phyloP scores from a whole-genome alignment of 202 grass and related monocot genomes.

The Bolboschoenoplectus hybrid region DNA sequence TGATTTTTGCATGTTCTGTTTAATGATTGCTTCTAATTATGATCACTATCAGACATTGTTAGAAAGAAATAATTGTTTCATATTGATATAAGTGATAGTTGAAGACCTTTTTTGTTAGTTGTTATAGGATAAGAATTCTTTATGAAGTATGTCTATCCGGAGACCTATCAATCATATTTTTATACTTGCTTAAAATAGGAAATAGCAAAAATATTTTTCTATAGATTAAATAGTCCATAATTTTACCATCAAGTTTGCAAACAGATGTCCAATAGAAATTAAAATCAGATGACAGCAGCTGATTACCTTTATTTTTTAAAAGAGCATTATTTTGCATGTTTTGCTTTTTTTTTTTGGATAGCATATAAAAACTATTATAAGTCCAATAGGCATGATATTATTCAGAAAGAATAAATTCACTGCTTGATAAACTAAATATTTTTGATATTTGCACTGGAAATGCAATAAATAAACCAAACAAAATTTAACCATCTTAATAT shows the following conservation, averaged over 20 bases:
- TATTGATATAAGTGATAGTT: not conserved
- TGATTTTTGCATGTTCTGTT: not conserved
- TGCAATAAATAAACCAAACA: not conserved
- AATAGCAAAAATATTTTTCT: not conserved
- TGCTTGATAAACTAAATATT: not conserved
- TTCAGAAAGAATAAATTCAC: not conserved
- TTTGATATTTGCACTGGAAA: not conserved
- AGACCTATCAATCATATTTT: not conserved
- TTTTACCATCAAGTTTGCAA: not conserved
- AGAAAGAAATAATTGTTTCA: not conserved
- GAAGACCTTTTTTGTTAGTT: slow-evolving; percentile 3
- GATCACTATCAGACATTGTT: not conserved
- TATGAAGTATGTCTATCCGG: slow-evolving; percentile 6
- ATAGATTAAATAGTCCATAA: not conserved
- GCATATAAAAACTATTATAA: not conserved
- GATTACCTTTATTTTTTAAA: not conserved
- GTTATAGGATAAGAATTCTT: not conserved
- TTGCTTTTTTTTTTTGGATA: not conserved
- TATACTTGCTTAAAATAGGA: not conserved
- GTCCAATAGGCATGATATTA: not conserved
- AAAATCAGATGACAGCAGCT: not conserved
- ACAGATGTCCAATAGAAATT: not conserved
- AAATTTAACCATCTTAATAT: not conserved
- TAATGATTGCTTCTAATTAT: not conserved
- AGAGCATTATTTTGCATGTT: not conserved